Evolutionary conservation across 176 grass and related monocot species (phyloP).

Genomic region (Cocos nucifera): DNA sequence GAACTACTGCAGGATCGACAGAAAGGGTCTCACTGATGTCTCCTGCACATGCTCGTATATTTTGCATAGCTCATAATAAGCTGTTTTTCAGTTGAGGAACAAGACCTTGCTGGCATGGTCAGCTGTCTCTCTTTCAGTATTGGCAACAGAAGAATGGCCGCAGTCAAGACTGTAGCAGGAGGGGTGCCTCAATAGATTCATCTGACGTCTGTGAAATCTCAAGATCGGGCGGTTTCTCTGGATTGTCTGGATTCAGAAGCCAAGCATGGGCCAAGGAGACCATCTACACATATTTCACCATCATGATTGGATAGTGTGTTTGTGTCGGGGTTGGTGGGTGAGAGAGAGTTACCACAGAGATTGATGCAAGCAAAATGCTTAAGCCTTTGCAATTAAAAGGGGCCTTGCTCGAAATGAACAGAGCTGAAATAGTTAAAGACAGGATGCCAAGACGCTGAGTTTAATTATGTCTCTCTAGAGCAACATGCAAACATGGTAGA

Average conservation of each 20-base stretch:
- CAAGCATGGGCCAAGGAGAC: conserved; percentile 55
- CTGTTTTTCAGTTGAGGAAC: too few species aligned
- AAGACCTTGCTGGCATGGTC: too few species aligned
- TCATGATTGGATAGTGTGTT: not conserved
- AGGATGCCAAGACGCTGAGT: too few species aligned
- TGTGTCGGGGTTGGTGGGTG: not conserved
- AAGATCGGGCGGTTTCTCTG: conserved; percentile 4
- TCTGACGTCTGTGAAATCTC: not conserved
- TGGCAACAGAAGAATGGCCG: too few species aligned
- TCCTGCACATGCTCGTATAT: too few species aligned
- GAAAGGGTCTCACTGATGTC: too few species aligned
- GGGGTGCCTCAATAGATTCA: conserved; percentile 29
- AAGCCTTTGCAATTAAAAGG: conserved; percentile 62
- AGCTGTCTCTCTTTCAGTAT: too few species aligned
- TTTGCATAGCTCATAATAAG: too few species aligned
- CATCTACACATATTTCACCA: conserved; percentile 20
- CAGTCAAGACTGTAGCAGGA: conserved; percentile 24
- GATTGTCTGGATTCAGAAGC: conserved; percentile 32
- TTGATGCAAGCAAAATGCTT: conserved; percentile 62
- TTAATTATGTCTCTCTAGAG: too few species aligned
- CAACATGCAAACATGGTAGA: too few species aligned
- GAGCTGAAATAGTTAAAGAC: conserved; percentile 32
- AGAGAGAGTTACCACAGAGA: conserved; percentile 41
- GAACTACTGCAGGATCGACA: too few species aligned
- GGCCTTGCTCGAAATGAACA: conserved; percentile 69